These are phyloP conservation scores for Heliosperma pusillum DNA, from an alignment of 148 eudicot species.

Conservation along the genomic window DNA sequence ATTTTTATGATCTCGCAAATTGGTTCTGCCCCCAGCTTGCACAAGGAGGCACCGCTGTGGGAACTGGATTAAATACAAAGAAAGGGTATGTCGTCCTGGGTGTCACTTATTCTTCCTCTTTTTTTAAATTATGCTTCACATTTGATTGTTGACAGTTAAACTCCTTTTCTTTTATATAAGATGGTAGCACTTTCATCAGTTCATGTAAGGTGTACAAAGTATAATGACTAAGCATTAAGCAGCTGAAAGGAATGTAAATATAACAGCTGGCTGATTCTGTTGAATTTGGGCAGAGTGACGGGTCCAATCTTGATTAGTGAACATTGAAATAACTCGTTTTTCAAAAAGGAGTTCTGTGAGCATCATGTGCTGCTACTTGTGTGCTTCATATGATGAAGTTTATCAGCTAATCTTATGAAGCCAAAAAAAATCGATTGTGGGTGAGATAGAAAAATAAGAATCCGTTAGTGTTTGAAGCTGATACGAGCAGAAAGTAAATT, in stretches of 20 bases:
- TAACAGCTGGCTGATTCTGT: too few relatives aligned
- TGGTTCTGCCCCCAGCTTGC: constrained; percentile 67
- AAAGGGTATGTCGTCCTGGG: constrained; percentile 55
- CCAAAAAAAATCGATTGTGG: background rate
- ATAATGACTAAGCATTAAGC: background rate
- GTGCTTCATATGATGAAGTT: background rate
- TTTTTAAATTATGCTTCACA: background rate
- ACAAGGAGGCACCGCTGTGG: constrained; percentile 99
- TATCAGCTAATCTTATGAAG: background rate
- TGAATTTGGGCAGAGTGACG: too few relatives aligned
- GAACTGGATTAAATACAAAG: constrained; percentile 96
- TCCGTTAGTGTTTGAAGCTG: background rate
- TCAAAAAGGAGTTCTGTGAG: too few relatives aligned
- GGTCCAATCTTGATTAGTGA: too few relatives aligned
- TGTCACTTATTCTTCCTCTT: background rate
- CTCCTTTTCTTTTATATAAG: background rate
- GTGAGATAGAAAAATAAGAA: background rate
- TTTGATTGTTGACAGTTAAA: background rate
- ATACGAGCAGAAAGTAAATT: background rate
- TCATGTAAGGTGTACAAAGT: background rate
- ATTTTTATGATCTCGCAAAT: constrained; percentile 1
- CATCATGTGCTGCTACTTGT: too few relatives aligned
- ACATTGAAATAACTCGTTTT: too few relatives aligned
- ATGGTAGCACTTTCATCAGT: background rate
- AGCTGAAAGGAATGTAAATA: too few relatives aligned